Evolutionary conservation across 2,329 filamentous ascomycete species (phyloP), one percentile per base, ranked within the genome.

Genomic region (Salinomyces thailandicus): DNA sequence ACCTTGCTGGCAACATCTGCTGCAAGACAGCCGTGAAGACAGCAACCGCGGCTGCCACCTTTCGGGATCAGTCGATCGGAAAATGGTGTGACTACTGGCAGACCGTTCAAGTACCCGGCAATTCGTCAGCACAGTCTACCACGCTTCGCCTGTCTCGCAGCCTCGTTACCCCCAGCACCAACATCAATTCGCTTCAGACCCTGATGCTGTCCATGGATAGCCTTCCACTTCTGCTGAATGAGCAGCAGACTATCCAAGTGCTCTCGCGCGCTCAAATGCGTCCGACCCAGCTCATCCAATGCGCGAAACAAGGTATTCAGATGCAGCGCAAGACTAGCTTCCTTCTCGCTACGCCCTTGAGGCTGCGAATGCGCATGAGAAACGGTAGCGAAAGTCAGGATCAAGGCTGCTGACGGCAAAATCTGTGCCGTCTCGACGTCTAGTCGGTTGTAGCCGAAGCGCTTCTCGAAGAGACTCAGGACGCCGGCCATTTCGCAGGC

Each of bases 391-490:
- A 54, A 58, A 14, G 55, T 47, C 6, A 59, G 40, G n/a, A 59
- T 50, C 13, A 66, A 48, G 1, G 62, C 62, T 1, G 63, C 62
- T 11, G 60, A 63, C 45, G 64, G 65, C 11, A 63, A 62, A 13
- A 66, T 62, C n/a, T 58, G 57, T 7, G 65, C 61, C 1, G 62
- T 60, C 33, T 64, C 57, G 38, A 63, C 60, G 47, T 64, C 65
- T 48, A 63, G 61, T n/a, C 57, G 51, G 15, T 59, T 56, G 51
- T 64, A 62, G 1, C 60, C 60, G 40, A 64, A 66, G 18, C 57
- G 52, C 12, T 54, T 57, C 30, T 64, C 61, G 42, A 66, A 66
- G 5, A 61, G 49, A 13, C 56, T 53, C 11, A 67, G 54, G 0
- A 67, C 52, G 2, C 55, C 49, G n/a, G 63, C 59, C 11, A 66